Percentiles rank a stretch among this genome's conserved stretches.
Evolutionary conservation across 2,329 filamentous ascomycete genomes (phyloP).

Genomic region (Diaporthe velutina): DNA sequence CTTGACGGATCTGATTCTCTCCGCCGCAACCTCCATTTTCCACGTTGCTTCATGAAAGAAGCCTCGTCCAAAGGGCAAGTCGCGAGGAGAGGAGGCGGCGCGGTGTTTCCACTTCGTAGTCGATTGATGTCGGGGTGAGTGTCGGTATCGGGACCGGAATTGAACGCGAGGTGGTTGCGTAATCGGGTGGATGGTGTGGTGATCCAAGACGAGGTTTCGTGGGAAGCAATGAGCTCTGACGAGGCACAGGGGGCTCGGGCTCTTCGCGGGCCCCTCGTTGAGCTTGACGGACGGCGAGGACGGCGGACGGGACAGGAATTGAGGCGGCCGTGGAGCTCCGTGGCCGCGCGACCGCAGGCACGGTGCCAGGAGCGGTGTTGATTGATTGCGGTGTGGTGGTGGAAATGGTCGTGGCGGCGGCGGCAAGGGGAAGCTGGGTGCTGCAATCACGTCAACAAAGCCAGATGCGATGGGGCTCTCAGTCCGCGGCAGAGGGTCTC

Average conservation of each 20-base stretch:
- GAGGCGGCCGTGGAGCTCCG: conserved; percentile 13
- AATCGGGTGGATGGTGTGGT: conserved; percentile 25
- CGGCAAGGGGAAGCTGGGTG: conserved; percentile 16
- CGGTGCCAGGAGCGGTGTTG: background rate
- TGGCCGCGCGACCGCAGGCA: conserved; percentile 11
- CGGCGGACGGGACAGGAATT: background rate
- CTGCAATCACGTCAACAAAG: conserved; percentile 38
- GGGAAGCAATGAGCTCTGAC: conserved; percentile 4
- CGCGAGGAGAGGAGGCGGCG: conserved; percentile 25
- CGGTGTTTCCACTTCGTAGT: background rate
- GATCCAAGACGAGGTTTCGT: background rate
- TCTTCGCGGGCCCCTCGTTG: background rate
- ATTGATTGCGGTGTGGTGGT: background rate
- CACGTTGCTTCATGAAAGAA: conserved; percentile 42
- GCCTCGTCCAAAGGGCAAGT: conserved; percentile 34
- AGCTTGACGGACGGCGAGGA: background rate
- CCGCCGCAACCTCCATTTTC: conserved; percentile 72
- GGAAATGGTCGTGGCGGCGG: background rate
- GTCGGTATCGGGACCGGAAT: background rate
- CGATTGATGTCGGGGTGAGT: background rate
- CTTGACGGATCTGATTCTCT: conserved; percentile 66
- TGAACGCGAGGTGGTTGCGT: conserved; percentile 29
- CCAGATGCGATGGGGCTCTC: conserved; percentile 31
- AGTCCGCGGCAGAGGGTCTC: conserved; percentile 4
- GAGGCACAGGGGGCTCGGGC: background rate